These are phyloP conservation scores for Eremochloa ophiuroides DNA, from an alignment of 176 grass and related monocot genomes.

Conservation along the genomic window DNA sequence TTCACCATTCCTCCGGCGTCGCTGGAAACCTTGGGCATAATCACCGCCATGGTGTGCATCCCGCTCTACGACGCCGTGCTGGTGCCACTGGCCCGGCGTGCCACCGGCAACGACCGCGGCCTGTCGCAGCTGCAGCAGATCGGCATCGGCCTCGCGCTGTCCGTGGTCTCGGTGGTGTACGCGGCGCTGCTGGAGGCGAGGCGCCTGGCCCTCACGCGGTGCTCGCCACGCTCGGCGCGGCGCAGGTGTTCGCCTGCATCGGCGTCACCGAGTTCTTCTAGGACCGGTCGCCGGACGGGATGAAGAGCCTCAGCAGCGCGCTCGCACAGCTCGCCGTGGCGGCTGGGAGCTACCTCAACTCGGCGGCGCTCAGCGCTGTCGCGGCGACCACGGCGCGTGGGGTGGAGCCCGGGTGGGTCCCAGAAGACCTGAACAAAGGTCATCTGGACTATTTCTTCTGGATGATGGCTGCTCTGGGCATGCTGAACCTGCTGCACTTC, in stretches of 20 bases:
- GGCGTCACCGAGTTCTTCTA: too few relatives aligned
- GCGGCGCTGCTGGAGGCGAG: conserved; percentile 17
- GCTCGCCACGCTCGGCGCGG: too few relatives aligned
- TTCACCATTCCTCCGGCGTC: conserved; percentile 24
- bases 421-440: neutral
- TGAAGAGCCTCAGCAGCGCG: too few relatives aligned
- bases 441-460: neutral
- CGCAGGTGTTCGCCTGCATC: too few relatives aligned
- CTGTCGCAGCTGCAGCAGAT: conserved; percentile 26
- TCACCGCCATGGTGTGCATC: conserved; percentile 17
- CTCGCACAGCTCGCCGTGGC: too few relatives aligned
- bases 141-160: conserved; percentile 16
- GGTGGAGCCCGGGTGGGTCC: neutral
- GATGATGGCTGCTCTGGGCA: neutral
- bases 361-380: too few relatives aligned
- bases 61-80: conserved; percentile 18
- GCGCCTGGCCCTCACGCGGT: neutral
- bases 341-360: too few relatives aligned
- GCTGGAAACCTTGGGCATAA: neutral
- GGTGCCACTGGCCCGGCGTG: conserved; percentile 5
- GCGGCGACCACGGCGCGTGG: neutral
- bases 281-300: too few relatives aligned
- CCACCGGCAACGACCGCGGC: conserved; percentile 25
- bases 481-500: neutral
- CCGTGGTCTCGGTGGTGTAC: conserved; percentile 3